These are phyloP conservation scores for Limonium bicolor DNA, from an alignment of 148 eudicot species.

Conservation along the genomic window DNA sequence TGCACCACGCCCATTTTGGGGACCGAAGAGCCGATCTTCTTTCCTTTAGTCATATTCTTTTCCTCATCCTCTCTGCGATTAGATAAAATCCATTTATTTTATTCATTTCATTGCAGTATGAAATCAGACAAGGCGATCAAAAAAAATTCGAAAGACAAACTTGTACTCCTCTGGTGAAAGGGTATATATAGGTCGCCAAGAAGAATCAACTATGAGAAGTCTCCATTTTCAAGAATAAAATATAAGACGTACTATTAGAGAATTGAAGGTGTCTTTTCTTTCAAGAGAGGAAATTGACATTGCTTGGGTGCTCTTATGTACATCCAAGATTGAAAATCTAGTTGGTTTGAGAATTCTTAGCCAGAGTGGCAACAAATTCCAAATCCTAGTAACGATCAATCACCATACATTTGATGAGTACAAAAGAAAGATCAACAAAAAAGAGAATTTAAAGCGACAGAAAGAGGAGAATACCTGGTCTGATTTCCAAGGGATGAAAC, in stretches of 20 bases:
- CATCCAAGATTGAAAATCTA: not conserved
- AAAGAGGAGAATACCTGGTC: constrained; percentile 2
- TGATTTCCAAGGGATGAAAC: not conserved
- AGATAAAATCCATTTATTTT: constrained; percentile 5
- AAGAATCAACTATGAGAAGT: no score
- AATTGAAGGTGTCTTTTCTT: not conserved
- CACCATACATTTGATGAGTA: not conserved
- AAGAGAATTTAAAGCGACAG: not conserved
- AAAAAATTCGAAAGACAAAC: not conserved
- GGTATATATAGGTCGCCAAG: not conserved
- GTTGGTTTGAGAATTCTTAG: no score
- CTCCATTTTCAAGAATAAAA: not conserved
- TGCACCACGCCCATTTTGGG: constrained; percentile 32
- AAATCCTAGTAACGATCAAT: not conserved
- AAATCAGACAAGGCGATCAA: not conserved
- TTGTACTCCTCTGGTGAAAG: not conserved
- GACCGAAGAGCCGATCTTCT: constrained; percentile 13
- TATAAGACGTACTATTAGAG: not conserved
- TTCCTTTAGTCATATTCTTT: constrained; percentile 9
- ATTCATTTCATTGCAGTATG: not conserved
- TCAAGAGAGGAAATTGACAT: not conserved
- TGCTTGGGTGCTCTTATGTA: not conserved
- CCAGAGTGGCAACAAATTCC: not conserved
- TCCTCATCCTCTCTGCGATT: constrained; percentile 36
- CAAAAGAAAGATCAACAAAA: not conserved